A percentile compares a stretch with the other conserved stretches of the same genome.
These are phyloP conservation scores for Xenosphaeropsis pyriputrescens DNA, from an alignment of 2,329 filamentous ascomycete genomes.

Conservation along the genomic window DNA sequence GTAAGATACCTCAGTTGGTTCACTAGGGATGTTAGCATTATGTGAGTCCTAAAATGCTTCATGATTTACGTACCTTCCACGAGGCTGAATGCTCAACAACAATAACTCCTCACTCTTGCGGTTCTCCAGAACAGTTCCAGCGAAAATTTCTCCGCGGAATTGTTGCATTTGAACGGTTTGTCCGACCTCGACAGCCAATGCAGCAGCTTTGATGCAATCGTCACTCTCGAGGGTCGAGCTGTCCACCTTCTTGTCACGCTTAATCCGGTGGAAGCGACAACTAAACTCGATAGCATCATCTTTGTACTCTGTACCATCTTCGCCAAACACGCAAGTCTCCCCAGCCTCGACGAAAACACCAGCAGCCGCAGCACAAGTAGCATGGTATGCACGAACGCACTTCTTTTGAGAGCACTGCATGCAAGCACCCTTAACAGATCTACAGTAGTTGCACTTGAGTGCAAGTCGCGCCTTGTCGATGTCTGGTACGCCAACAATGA, in stretches of 20 bases:
- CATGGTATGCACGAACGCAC: conserved; percentile 85
- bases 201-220: conserved; percentile 51
- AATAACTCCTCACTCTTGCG: conserved; percentile 59
- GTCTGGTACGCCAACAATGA: conserved; percentile 62
- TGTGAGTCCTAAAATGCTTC: neutral
- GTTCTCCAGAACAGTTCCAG: conserved; percentile 78
- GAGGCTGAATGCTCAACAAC: conserved; percentile 70
- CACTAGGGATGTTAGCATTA: conserved; percentile 36
- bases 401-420: conserved; percentile 96
- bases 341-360: conserved; percentile 86
- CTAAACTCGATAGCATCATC: conserved; percentile 86
- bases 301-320: conserved; percentile 85
- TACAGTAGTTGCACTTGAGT: conserved; percentile 88
- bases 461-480: conserved; percentile 81
- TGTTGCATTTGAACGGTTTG: conserved; percentile 82
- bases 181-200: conserved; percentile 51
- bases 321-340: conserved; percentile 71
- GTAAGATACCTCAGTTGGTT: conserved; percentile 67
- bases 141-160: conserved; percentile 75
- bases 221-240: conserved; percentile 56
- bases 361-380: conserved; percentile 82
- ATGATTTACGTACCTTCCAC: conserved; percentile 37
- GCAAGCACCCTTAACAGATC: conserved; percentile 86
- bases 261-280: conserved; percentile 85
- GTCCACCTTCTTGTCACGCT: conserved; percentile 65